These are phyloP conservation scores for Trichoderma sp. DNA, from an alignment of 2,329 filamentous ascomycete species.

Conservation along the genomic window DNA sequence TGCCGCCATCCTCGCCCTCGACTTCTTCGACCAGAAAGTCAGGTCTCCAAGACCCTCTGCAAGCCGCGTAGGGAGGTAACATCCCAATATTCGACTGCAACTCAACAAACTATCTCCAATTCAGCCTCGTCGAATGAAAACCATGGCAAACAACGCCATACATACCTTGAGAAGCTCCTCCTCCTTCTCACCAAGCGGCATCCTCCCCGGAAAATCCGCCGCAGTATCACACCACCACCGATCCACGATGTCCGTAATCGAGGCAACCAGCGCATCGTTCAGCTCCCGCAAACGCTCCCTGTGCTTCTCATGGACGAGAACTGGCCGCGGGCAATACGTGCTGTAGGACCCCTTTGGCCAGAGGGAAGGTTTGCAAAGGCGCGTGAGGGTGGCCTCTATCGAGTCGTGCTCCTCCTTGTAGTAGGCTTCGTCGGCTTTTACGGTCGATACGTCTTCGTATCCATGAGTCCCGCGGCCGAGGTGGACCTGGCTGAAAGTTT, in stretches of 20 bases:
- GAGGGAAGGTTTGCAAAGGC: slow-evolving; percentile 33
- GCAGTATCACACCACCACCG: slow-evolving; percentile 45
- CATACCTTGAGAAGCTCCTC: slow-evolving; percentile 38
- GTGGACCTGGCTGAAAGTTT: slow-evolving; percentile 32
- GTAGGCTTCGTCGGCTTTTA: not conserved
- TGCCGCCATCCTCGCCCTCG: not conserved
- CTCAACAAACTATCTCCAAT: slow-evolving; percentile 37
- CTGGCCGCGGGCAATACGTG: slow-evolving; percentile 39
- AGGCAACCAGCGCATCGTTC: slow-evolving; percentile 38
- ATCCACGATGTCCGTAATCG: slow-evolving; percentile 43
- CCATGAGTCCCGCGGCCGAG: slow-evolving; percentile 26
- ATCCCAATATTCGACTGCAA: slow-evolving; percentile 35
- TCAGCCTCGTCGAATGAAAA: not conserved
- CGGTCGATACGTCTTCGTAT: slow-evolving; percentile 16
- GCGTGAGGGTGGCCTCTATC: slow-evolving; percentile 31
- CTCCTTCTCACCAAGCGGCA: slow-evolving; percentile 41
- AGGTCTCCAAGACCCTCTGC: slow-evolving; percentile 44
- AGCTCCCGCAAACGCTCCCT: slow-evolving; percentile 37
- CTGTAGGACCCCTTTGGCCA: slow-evolving; percentile 39
- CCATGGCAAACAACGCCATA: not conserved
- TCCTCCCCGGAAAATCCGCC: slow-evolving; percentile 39
- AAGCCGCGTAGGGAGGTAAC: slow-evolving; percentile 32
- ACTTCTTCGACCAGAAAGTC: slow-evolving; percentile 44
- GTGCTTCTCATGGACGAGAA: slow-evolving; percentile 40
- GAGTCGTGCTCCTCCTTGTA: slow-evolving; percentile 32